A percentile compares a stretch with the other conserved stretches of the same genome.
Evolutionary conservation across 805 yeast genomes (phyloP).

Genomic region (Kluyveromyces aestuarii): DNA sequence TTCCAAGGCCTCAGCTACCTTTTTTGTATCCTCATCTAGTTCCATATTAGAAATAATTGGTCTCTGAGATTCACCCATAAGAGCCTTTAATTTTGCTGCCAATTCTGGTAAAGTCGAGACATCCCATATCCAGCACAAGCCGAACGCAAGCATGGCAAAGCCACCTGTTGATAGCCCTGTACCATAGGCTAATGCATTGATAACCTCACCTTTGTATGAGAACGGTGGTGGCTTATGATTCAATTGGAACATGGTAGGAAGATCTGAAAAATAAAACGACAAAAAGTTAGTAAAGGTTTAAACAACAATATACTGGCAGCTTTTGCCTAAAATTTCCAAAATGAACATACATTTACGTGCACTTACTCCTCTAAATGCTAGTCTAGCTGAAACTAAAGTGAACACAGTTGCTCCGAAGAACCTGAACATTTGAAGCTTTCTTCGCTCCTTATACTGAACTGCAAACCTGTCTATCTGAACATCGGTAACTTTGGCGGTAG

Average conservation of each 20-base stretch:
- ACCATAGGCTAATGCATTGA: conserved; percentile 76
- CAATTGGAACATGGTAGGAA: conserved; percentile 72
- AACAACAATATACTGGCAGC: neutral
- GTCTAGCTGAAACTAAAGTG: conserved; percentile 61
- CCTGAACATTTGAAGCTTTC: conserved; percentile 61
- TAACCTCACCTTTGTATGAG: conserved; percentile 73
- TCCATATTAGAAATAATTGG: conserved; percentile 32
- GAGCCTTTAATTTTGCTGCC: conserved; percentile 53
- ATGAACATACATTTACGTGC: conserved; percentile 49
- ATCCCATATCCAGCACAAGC: conserved; percentile 74
- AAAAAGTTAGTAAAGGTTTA: conserved; percentile 7
- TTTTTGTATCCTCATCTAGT: conserved; percentile 50
- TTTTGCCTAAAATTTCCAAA: too few relatives aligned
- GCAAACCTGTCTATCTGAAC: conserved; percentile 6
- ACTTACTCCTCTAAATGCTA: conserved; percentile 67
- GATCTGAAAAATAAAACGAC: conserved; percentile 26
- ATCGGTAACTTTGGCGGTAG: neutral
- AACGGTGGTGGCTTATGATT: conserved; percentile 82
- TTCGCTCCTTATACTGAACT: conserved; percentile 44
- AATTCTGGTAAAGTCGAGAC: conserved; percentile 63
- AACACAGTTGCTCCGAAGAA: conserved; percentile 67
- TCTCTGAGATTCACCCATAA: conserved; percentile 57
- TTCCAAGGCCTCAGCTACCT: conserved; percentile 47
- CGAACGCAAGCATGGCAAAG: conserved; percentile 62
- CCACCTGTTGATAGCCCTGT: conserved; percentile 65